A percentile compares a stretch with the other conserved stretches of the same genome.
Evolutionary conservation across 2,329 filamentous ascomycete species (phyloP).

Genomic region (Stachybotrys elegans): DNA sequence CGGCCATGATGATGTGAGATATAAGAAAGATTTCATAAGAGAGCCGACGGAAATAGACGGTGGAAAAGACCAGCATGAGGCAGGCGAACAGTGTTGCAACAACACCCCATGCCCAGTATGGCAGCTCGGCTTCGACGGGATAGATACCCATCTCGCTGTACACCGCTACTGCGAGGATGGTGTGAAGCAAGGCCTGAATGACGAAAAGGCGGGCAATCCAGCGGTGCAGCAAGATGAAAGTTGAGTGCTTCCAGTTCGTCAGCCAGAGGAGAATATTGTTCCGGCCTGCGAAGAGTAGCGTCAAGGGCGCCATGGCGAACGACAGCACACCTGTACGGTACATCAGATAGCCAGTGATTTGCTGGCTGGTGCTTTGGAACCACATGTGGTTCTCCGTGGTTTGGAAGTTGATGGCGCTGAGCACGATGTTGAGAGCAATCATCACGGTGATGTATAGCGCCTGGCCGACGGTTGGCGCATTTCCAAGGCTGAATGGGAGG

Average conservation of each 20-base stretch:
- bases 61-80: slow-evolving; percentile 20
- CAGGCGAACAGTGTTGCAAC: slow-evolving; percentile 27
- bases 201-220: slow-evolving; percentile 37
- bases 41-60: slow-evolving; percentile 24
- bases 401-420: slow-evolving; percentile 21
- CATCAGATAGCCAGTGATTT: slow-evolving; percentile 25
- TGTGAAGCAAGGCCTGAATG: slow-evolving; percentile 33
- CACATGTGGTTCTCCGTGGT: slow-evolving; percentile 19
- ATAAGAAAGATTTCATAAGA: slow-evolving; percentile 37
- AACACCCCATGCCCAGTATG: slow-evolving; percentile 37
- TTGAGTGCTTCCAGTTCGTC: slow-evolving; percentile 41
- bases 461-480: neutral
- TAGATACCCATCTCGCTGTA: slow-evolving; percentile 24
- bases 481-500: neutral
- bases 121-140: slow-evolving; percentile 14
- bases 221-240: slow-evolving; percentile 41
- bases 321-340: slow-evolving; percentile 32
- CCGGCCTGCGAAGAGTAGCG: slow-evolving; percentile 34
- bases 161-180: slow-evolving; percentile 16
- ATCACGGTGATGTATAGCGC: neutral
- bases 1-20: slow-evolving; percentile 30
- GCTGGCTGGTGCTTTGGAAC: slow-evolving; percentile 12
- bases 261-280: slow-evolving; percentile 40
- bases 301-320: slow-evolving; percentile 31
- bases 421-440: slow-evolving; percentile 24